phyloP scores from a whole-genome alignment of 345 rosid genomes.

The Noccaea bulbosa region DNA sequence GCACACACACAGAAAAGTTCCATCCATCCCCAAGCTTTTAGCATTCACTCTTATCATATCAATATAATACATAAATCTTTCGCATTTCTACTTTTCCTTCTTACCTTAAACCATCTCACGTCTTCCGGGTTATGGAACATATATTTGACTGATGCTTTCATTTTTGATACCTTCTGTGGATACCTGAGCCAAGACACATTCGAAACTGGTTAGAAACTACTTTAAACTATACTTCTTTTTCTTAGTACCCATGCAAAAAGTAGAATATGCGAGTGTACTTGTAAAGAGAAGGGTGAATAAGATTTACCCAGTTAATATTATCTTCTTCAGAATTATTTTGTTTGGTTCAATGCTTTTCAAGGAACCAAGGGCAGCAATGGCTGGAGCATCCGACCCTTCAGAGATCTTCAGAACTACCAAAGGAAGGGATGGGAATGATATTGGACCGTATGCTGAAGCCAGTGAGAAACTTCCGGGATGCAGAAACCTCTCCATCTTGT shows the following conservation, averaged over 20 bases:
- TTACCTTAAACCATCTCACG: constrained; percentile 96
- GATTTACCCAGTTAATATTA: constrained; percentile 87
- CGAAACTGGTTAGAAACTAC: not conserved
- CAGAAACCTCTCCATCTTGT: constrained; percentile 97
- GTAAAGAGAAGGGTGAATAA: constrained; percentile 8
- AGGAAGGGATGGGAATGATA: constrained; percentile 85
- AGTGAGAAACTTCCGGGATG: constrained; percentile 76
- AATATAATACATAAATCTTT: not conserved
- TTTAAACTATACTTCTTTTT: not conserved
- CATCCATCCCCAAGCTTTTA: constrained; percentile 12
- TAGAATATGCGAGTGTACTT: constrained; percentile 9
- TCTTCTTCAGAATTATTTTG: constrained; percentile 81
- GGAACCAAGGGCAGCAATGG: constrained; percentile 89
- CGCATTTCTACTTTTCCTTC: not conserved
- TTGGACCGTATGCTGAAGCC: constrained; percentile 88
- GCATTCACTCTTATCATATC: not conserved
- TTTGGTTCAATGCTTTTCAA: constrained; percentile 82
- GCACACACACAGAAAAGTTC: constrained; percentile 34
- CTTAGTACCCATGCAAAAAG: not conserved
- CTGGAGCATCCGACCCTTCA: constrained; percentile 54
- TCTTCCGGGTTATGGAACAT: constrained; percentile 97
- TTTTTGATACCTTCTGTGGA: constrained; percentile 88
- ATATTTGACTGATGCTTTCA: constrained; percentile 79
- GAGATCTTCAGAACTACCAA: constrained; percentile 70
- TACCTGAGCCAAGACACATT: constrained; percentile 60